phyloP scores from a whole-genome alignment of 345 rosid species.

The Turnera subulata region DNA sequence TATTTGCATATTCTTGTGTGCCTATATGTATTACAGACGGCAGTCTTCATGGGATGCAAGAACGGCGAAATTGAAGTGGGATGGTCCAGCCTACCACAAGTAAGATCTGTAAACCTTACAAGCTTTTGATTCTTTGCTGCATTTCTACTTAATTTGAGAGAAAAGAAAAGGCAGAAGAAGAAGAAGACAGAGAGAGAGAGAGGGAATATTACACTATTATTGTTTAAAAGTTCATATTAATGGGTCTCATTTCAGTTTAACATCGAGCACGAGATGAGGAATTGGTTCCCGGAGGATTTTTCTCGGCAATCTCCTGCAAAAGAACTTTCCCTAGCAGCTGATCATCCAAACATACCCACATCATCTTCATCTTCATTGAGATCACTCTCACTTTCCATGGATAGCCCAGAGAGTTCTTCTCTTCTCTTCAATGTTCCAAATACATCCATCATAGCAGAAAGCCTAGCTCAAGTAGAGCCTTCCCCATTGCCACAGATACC shows the following conservation, averaged over 20 bases:
- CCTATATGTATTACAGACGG: constrained; percentile 36
- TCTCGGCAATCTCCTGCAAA: constrained; percentile 31
- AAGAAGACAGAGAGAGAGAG: too few species aligned
- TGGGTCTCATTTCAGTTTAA: too few species aligned
- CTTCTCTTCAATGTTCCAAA: constrained; percentile 46
- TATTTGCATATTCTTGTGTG: too few species aligned
- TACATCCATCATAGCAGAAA: constrained; percentile 32
- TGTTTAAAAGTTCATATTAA: too few species aligned
- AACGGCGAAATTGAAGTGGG: constrained; percentile 91
- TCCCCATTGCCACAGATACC: neutral
- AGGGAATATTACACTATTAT: too few species aligned
- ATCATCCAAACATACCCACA: constrained; percentile 29
- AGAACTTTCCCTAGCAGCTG: constrained; percentile 27
- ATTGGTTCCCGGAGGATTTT: constrained; percentile 52
- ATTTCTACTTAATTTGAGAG: neutral
- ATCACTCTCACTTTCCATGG: constrained; percentile 52
- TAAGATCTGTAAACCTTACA: constrained; percentile 27
- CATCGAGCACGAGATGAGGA: constrained; percentile 49
- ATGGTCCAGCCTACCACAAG: constrained; percentile 36
- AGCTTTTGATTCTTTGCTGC: neutral
- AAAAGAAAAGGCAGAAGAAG: neutral
- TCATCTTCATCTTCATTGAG: constrained; percentile 73
- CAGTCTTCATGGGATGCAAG: constrained; percentile 75
- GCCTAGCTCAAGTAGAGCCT: constrained; percentile 2
- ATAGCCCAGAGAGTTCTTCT: constrained; percentile 61